phyloP scores from a whole-genome alignment of 179 eudicot species.

The Vitellaria paradoxa region DNA sequence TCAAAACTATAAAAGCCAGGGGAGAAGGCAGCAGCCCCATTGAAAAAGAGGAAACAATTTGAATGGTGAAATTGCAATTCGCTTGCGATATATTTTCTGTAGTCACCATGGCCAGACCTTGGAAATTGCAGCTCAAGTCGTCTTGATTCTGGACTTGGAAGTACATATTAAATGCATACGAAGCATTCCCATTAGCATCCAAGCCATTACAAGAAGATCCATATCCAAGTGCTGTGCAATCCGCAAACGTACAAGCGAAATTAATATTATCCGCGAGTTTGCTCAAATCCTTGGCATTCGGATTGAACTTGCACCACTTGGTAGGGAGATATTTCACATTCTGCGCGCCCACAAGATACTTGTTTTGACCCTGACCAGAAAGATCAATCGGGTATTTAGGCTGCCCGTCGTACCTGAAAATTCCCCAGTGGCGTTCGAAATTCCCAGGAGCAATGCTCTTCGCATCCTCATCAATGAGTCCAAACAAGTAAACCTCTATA shows the following conservation, averaged over 20 bases:
- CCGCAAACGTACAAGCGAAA: slow-evolving; percentile 61
- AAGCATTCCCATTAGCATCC: slow-evolving; percentile 60
- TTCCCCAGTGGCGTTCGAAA: slow-evolving; percentile 91
- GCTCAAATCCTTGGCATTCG: slow-evolving; percentile 51
- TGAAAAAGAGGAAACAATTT: slow-evolving; percentile 36
- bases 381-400: slow-evolving; percentile 69
- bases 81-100: slow-evolving; percentile 39
- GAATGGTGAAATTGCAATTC: slow-evolving; percentile 60
- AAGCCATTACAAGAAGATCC: slow-evolving; percentile 70
- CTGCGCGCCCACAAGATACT: slow-evolving; percentile 54
- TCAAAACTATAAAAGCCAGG: slow-evolving; percentile 21
- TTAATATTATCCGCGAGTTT: slow-evolving; percentile 48
- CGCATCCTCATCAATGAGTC: slow-evolving; percentile 71
- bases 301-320: slow-evolving; percentile 61
- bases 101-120: slow-evolving; percentile 61
- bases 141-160: slow-evolving; percentile 68
- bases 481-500: slow-evolving; percentile 70
- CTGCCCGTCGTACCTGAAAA: slow-evolving; percentile 73
- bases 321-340: slow-evolving; percentile 54
- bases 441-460: slow-evolving; percentile 69
- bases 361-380: slow-evolving; percentile 38
- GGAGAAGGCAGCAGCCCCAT: background rate
- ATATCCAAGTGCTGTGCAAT: slow-evolving; percentile 77
- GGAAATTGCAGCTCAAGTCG: slow-evolving; percentile 50
- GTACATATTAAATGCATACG: slow-evolving; percentile 81